phyloP scores from a whole-genome alignment of 257 asterid species.

The Salvia miltiorrhiza region DNA sequence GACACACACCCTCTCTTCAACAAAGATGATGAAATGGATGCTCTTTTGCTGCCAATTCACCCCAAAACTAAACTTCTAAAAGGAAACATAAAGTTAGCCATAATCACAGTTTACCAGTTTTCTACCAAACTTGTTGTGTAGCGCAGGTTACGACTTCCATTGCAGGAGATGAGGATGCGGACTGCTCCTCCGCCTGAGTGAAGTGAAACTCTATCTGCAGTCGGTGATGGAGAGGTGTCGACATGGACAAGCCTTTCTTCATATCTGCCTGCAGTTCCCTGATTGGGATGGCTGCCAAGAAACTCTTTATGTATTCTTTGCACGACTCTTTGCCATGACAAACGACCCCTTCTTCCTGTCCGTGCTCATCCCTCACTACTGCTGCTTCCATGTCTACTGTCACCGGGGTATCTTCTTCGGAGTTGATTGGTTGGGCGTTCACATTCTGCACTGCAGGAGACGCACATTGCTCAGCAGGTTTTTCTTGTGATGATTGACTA shows the following conservation, averaged over 20 bases:
- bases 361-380: slow-evolving; percentile 28
- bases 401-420: slow-evolving; percentile 18
- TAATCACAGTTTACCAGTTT: slow-evolving; percentile 27
- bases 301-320: slow-evolving; percentile 83
- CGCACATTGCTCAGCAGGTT: slow-evolving; percentile 27
- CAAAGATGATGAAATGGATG: slow-evolving; percentile 24
- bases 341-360: slow-evolving; percentile 41
- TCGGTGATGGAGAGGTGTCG: slow-evolving; percentile 79
- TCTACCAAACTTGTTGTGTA: slow-evolving; percentile 8
- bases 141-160: slow-evolving; percentile 6
- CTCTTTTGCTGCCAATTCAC: slow-evolving; percentile 29
- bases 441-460: slow-evolving; percentile 23
- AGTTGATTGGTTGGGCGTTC: slow-evolving; percentile 22
- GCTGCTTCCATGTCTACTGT: slow-evolving; percentile 36
- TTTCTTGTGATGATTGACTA: slow-evolving; percentile 42
- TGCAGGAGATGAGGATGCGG: slow-evolving; percentile 11
- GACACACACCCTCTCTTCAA: slow-evolving; percentile 16
- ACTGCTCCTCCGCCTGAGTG: slow-evolving; percentile 37
- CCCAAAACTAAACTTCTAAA: slow-evolving; percentile 19
- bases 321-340: slow-evolving; percentile 80
- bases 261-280: slow-evolving; percentile 83
- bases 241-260: slow-evolving; percentile 64
- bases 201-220: slow-evolving; percentile 92
- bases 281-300: slow-evolving; percentile 92
- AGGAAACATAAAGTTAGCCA: slow-evolving; percentile 24